Evolutionary conservation across 129 eudicot genomes (phyloP).

Genomic region (Flaveria ramosissima): DNA sequence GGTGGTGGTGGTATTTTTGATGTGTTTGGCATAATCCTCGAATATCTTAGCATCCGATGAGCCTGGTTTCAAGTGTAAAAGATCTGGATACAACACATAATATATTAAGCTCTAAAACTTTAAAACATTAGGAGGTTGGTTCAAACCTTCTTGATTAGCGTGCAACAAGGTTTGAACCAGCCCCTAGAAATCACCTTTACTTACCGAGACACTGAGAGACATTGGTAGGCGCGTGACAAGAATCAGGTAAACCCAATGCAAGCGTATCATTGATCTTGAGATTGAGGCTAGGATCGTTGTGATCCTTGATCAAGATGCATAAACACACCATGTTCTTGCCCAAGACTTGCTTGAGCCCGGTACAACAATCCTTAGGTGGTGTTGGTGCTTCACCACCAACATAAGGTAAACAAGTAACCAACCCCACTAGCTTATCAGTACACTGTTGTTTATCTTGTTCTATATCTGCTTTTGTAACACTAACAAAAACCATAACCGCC

Average conservation of each 20-base stretch:
- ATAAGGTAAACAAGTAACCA: constrained; percentile 59
- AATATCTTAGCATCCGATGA: constrained; percentile 60
- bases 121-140: neutral
- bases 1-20: constrained; percentile 21
- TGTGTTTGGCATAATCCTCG: constrained; percentile 38
- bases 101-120: neutral
- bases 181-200: neutral
- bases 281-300: constrained; percentile 59
- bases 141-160: too few species aligned
- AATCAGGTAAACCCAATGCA: constrained; percentile 55
- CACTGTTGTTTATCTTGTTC: constrained; percentile 54
- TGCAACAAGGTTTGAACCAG: neutral
- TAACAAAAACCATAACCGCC: neutral
- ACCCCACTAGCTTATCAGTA: constrained; percentile 36
- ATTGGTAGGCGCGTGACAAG: constrained; percentile 47
- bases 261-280: constrained; percentile 64
- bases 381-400: constrained; percentile 53
- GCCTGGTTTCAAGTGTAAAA: constrained; percentile 54
- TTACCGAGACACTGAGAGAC: constrained; percentile 56
- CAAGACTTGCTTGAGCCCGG: constrained; percentile 53
- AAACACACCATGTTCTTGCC: constrained; percentile 49
- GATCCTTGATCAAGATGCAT: constrained; percentile 62
- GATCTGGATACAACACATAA: constrained; percentile 32
- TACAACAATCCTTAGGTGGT: constrained; percentile 62
- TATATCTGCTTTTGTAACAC: constrained; percentile 35